Conservation (phyloP, 352 stramenopile species). For the Pythium phragmiticola region DNA sequence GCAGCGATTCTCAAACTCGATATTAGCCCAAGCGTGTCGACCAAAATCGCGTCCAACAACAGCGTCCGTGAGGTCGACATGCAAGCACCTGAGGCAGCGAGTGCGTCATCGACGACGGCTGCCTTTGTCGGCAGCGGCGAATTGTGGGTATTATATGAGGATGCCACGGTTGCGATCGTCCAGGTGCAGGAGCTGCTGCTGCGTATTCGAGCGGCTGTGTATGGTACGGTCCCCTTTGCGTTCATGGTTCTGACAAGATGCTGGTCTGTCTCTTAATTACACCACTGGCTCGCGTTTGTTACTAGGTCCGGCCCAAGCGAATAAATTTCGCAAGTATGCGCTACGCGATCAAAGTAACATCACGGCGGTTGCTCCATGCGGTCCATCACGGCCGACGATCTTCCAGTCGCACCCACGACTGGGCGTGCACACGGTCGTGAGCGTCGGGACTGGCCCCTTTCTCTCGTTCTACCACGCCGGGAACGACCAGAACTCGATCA, state of each 20-base stretch:
- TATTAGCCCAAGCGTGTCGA: constrained; percentile 23
- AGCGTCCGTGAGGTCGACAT: constrained; percentile 14
- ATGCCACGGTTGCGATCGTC: constrained; percentile 77
- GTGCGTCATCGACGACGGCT: background rate
- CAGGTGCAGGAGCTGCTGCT: constrained; percentile 58
- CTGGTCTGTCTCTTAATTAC: background rate
- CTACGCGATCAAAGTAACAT: constrained; percentile 72
- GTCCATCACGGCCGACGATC: constrained; percentile 62
- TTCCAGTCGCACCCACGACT: constrained; percentile 81
- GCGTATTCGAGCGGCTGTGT: constrained; percentile 52
- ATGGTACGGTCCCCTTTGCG: constrained; percentile 31
- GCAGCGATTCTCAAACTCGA: constrained; percentile 26
- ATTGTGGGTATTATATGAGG: constrained; percentile 77
- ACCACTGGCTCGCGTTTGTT: background rate
- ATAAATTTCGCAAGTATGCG: constrained; percentile 81
- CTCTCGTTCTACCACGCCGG: constrained; percentile 82
- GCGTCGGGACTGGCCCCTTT: constrained; percentile 61
- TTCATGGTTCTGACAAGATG: background rate
- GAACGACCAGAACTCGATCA: constrained; percentile 86
- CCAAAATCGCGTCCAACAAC: constrained; percentile 2
- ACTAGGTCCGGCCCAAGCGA: constrained; percentile 56
- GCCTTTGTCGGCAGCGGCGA: constrained; percentile 30
- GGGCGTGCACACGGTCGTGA: constrained; percentile 72
- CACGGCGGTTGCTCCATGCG: constrained; percentile 58
- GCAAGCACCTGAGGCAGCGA: background rate